These are phyloP conservation scores for Naematelia aurantialba DNA, from an alignment of 768 basidiomycete species.

Conservation along the genomic window DNA sequence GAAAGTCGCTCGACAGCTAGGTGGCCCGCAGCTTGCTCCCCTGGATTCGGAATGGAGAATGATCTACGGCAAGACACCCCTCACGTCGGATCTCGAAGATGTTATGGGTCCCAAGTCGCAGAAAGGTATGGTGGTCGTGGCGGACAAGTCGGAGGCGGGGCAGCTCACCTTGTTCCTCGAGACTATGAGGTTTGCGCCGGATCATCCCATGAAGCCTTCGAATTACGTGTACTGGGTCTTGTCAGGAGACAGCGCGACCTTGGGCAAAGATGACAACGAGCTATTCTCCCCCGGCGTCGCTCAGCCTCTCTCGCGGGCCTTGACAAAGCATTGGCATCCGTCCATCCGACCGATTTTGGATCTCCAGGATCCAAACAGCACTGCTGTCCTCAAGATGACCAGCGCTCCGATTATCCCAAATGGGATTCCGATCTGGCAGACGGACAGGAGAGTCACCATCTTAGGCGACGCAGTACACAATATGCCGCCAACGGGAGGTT, in stretches of 20 bases:
- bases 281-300: not conserved
- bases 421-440: conserved; percentile 5
- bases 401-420: conserved; percentile 4
- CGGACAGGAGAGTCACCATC: conserved; percentile 18
- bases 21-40: conserved; percentile 1
- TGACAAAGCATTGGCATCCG: conserved; percentile 12
- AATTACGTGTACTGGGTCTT: conserved; percentile 26
- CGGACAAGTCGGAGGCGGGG: not conserved
- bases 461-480: conserved; percentile 24
- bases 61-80: conserved; percentile 24
- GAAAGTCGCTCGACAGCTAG: conserved; percentile 11
- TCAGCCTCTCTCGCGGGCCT: not conserved
- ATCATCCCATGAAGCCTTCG: conserved; percentile 4
- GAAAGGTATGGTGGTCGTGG: conserved; percentile 12
- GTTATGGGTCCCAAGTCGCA: not conserved
- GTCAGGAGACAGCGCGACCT: not conserved
- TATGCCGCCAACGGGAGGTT: conserved; percentile 25
- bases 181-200: conserved; percentile 21
- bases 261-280: not conserved
- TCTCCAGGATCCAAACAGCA: conserved; percentile 1
- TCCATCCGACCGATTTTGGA: conserved; percentile 9
- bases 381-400: conserved; percentile 11
- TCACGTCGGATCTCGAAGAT: conserved; percentile 3
- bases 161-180: conserved; percentile 14
- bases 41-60: conserved; percentile 13